phyloP scores from a whole-genome alignment of 108 stramenopile species.

The Chaetoceros muelleri region DNA sequence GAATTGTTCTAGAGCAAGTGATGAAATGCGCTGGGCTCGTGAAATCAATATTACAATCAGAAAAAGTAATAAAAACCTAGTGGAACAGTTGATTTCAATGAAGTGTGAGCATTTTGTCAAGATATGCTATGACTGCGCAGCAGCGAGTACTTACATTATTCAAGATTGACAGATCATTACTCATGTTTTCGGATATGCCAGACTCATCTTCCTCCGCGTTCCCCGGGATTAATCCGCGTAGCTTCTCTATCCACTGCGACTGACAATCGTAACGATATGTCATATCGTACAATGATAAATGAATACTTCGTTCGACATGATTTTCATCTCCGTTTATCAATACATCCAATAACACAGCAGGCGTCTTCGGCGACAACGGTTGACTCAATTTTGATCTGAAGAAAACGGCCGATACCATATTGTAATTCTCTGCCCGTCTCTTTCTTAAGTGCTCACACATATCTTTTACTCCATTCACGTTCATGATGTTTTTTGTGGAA shows the following conservation, averaged over 20 bases:
- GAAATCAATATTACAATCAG: constrained; percentile 73
- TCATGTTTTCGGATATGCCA: neutral
- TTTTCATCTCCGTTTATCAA: constrained; percentile 10
- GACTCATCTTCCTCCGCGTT: neutral
- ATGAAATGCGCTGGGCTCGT: constrained; percentile 30
- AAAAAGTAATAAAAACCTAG: constrained; percentile 43
- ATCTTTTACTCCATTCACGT: too few species aligned
- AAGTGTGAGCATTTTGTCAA: neutral
- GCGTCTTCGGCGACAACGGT: constrained; percentile 61
- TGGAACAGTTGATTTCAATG: neutral
- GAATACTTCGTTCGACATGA: constrained; percentile 22
- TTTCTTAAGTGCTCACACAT: neutral
- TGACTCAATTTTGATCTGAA: constrained; percentile 32
- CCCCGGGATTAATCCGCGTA: constrained; percentile 21
- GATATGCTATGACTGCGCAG: constrained; percentile 14
- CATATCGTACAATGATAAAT: constrained; percentile 56
- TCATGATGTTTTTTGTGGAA: neutral
- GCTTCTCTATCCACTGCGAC: constrained; percentile 34
- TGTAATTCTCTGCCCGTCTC: neutral
- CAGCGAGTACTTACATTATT: constrained; percentile 6
- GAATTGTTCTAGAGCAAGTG: constrained; percentile 34
- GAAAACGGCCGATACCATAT: constrained; percentile 9
- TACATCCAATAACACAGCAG: constrained; percentile 48
- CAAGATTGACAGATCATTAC: constrained; percentile 1
- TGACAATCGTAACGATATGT: constrained; percentile 47